Evolutionary conservation across 2,329 filamentous ascomycete species (phyloP), one percentile per base, ranked within the genome.

Genomic region (Ceratocystis harringtonii): DNA sequence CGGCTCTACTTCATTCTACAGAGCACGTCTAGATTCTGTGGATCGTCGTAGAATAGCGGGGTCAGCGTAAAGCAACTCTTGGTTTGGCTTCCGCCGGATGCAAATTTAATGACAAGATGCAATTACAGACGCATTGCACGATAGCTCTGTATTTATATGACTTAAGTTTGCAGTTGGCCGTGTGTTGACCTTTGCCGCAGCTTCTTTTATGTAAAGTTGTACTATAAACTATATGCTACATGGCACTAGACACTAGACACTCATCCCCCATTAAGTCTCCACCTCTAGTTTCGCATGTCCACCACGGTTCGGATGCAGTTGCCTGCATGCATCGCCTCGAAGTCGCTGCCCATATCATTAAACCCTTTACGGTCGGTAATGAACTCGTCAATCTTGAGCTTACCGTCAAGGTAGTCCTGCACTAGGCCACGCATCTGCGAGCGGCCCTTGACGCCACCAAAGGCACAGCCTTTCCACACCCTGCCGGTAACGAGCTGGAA

Each of bases 401-500:
- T 84, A 71, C 92, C 92, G 64, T 83, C 82, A 76, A 95, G 81
- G 79, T 99, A 99, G 77, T 97, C 92, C 70, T 85, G 79, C 28
- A 99, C 91, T 50, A 99, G 85, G 67, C 82, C 86, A 61, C 89
- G 88, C 70, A 99, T 84, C 79, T 99, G 94, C 43, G 89, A 87
- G 73, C 94, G 92, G 71, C 94, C 94, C 82, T 97, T 99, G 82
- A 99, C 92, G 72, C 94, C 94, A 71, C 94, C 94, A 73, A 99
- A 99, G 19, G 94, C 94, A 74, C 92, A 97, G 65, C 94, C 94
- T 79, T 89, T 95, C 94, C 94, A 99, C 68, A 95, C 89, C 74
- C 94, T 91, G 68, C 94, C 94, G 57, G 94, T 99, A 71, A 99
- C 94, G 69, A 99, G 85, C 81, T 97, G 94, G 87, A 99, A 99